Conservation (phyloP, 345 rosid species). For the Ceriops zippeliana region DNA sequence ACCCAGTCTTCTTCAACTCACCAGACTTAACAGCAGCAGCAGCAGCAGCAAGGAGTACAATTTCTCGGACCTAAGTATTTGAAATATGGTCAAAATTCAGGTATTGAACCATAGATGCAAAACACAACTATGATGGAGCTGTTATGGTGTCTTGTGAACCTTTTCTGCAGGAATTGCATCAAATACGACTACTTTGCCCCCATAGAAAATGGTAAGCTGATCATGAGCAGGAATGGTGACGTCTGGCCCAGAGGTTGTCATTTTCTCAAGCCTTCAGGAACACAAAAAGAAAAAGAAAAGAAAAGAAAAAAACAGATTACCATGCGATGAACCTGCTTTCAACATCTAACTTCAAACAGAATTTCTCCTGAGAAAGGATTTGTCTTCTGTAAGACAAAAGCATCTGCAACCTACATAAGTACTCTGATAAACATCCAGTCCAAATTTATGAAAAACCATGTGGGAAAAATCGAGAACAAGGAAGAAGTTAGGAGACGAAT, state of each 20-base stretch:
- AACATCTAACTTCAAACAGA: no score
- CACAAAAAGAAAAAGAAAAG: background rate
- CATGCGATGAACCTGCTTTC: no score
- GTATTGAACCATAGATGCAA: background rate
- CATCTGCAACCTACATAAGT: no score
- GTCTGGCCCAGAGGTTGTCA: conserved; percentile 34
- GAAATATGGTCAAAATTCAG: conserved; percentile 2
- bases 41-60: conserved; percentile 57
- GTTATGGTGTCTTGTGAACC: conserved; percentile 30
- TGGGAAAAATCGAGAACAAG: no score
- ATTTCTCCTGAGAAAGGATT: no score
- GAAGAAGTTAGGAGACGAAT: no score
- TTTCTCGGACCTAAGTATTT: conserved; percentile 56
- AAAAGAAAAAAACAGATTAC: background rate
- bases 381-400: no score
- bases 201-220: conserved; percentile 79
- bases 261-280: conserved; percentile 30
- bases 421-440: no score
- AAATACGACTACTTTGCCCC: conserved; percentile 66
- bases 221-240: conserved; percentile 29
- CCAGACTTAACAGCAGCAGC: conserved; percentile 50
- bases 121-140: background rate
- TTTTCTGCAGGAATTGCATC: conserved; percentile 63
- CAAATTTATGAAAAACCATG: no score
- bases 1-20: conserved; percentile 42